Evolutionary conservation across 441 rosid genomes (phyloP), one percentile per base, ranked within the genome.

Genomic region (Brassica balearica): DNA sequence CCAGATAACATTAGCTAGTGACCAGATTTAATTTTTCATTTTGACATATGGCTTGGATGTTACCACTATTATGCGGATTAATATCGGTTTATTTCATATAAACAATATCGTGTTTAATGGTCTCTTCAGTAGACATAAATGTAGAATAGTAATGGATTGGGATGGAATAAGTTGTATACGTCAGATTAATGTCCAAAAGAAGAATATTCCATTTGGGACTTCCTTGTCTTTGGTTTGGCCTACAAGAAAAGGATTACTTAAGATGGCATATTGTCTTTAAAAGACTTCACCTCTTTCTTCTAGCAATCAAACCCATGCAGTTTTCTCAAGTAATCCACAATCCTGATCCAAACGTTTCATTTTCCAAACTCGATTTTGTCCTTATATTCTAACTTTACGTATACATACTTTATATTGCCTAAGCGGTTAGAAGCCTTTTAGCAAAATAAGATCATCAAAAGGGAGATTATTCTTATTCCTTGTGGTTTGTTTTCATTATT

Each of bases 261-360:
- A 32, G 65, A 53, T 66, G 29, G 14, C 6, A 14, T 41, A n/a
- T 48, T 27, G 61, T 69, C 73, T 46, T 55, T 1, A 15, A 61
- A 1, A 63, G 56, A 79, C 25, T 69, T 63, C 48, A 79, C 65
- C 68, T 56, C 72, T 69, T 79, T 41, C 72, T 74, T 74, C 72
- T 56, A n/a, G 43, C 63, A 74, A 69, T 58, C 72, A 53, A 53
- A 53, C 15, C 55, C 25, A 79, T 41, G 75, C 65, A 38, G 74
- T 74, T 36, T 79, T 70, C 79, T 12, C 46, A 80, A 65, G 83
- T 75, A 71, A 80, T 71, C 83, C 43, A 53, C 65, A 70, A 71
- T 29, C 77, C 73, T 71, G 61, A 59, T 71, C 83, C 75, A 79
- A 69, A 79, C 27, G 78, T 69, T 74, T 68, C 67, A 3, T 25